Conservation (phyloP, 805 yeast species). For the Saccharomycopsis javanensis region DNA sequence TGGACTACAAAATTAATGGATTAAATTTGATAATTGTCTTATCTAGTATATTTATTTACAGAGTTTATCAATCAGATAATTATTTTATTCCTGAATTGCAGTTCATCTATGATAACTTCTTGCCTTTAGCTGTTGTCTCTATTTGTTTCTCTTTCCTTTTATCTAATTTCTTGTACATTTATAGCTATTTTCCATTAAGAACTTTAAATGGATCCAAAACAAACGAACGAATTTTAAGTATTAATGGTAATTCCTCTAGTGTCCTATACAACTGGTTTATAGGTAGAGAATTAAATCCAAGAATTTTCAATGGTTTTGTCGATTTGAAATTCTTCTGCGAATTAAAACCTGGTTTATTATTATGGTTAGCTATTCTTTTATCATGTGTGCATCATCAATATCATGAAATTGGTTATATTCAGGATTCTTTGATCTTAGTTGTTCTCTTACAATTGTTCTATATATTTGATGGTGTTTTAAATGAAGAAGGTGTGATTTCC, state of each 20-base stretch:
- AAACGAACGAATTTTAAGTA: constrained; percentile 63
- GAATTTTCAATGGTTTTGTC: constrained; percentile 53
- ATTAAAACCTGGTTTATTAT: constrained; percentile 83
- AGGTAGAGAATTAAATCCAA: constrained; percentile 92
- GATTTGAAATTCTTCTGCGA: constrained; percentile 91
- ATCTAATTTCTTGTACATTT: constrained; percentile 53
- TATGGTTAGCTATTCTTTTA: constrained; percentile 74
- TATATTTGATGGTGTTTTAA: constrained; percentile 82
- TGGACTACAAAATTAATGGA: constrained; percentile 81
- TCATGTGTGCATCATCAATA: constrained; percentile 80
- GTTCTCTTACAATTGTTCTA: constrained; percentile 67
- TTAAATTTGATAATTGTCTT: constrained; percentile 35
- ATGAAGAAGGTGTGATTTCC: constrained; percentile 79
- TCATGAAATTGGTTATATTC: constrained; percentile 29
- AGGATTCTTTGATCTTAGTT: constrained; percentile 66
- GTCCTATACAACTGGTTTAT: constrained; percentile 86
- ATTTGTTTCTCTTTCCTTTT: constrained; percentile 54
- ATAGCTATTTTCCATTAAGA: constrained; percentile 55
- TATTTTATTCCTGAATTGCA: constrained; percentile 63
- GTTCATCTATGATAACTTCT: constrained; percentile 59
- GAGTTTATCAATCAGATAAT: constrained; percentile 44
- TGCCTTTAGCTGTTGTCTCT: constrained; percentile 55
- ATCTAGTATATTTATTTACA: constrained; percentile 34
- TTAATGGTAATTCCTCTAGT: constrained; percentile 79
- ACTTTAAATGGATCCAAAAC: constrained; percentile 42